phyloP scores from a whole-genome alignment of 495 filamentous ascomycete species.

The Chaetomium fimeti region DNA sequence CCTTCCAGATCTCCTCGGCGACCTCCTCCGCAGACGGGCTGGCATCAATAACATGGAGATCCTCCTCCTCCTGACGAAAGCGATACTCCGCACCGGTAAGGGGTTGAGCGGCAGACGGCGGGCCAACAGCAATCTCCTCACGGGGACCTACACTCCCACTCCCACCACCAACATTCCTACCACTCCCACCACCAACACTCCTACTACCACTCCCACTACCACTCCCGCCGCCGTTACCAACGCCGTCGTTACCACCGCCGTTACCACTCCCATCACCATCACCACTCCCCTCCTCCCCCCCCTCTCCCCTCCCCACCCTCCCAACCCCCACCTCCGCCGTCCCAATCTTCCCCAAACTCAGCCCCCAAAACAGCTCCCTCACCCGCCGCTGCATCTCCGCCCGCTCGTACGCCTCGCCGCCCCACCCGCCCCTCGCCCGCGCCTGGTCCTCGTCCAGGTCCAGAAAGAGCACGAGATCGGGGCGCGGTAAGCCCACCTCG shows the following conservation, averaged over 20 bases:
- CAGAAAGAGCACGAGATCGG: conserved; percentile 85
- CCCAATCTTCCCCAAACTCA: conserved; percentile 48
- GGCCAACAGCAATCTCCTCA: conserved; percentile 31
- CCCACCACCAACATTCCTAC: background rate
- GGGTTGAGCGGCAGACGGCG: conserved; percentile 14
- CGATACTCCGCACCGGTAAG: conserved; percentile 37
- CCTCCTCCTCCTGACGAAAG: conserved; percentile 52
- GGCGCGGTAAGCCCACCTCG: conserved; percentile 82
- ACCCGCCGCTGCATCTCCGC: conserved; percentile 79
- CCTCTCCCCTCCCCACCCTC: too few species aligned
- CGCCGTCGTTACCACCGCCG: too few species aligned
- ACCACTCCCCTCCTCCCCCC: too few species aligned
- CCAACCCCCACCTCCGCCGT: conserved; percentile 15
- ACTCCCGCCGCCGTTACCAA: too few species aligned
- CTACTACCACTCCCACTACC: too few species aligned
- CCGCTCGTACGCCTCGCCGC: conserved; percentile 85
- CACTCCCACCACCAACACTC: too few species aligned
- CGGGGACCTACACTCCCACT: conserved; percentile 20
- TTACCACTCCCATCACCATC: too few species aligned
- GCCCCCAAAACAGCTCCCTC: conserved; percentile 64
- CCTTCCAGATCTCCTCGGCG: conserved; percentile 50
- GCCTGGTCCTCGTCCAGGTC: conserved; percentile 72
- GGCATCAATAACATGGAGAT: conserved; percentile 57
- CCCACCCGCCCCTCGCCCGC: conserved; percentile 75
- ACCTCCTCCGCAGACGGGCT: conserved; percentile 51